These are phyloP conservation scores for Xenoacremonium recifei DNA, from an alignment of 2,329 filamentous ascomycete genomes.

Conservation along the genomic window DNA sequence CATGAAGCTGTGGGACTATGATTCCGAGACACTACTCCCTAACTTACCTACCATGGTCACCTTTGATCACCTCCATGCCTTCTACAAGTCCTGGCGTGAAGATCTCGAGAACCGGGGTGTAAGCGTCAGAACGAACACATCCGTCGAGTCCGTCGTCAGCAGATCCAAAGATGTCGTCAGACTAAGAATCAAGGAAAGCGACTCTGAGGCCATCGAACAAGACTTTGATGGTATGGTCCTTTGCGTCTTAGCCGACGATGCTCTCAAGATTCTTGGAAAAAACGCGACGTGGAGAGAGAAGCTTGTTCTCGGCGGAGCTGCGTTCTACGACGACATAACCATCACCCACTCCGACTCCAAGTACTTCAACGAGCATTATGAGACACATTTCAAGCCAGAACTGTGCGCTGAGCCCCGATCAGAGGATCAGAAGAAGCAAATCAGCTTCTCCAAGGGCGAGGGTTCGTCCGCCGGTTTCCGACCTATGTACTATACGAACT, in stretches of 20 bases:
- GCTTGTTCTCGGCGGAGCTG: slow-evolving; percentile 67
- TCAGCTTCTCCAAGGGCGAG: slow-evolving; percentile 41
- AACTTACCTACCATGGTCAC: slow-evolving; percentile 66
- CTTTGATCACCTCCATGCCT: slow-evolving; percentile 60
- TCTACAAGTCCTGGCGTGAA: slow-evolving; percentile 59
- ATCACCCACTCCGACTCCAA: slow-evolving; percentile 64
- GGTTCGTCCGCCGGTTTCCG: slow-evolving; percentile 55
- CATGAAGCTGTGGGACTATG: slow-evolving; percentile 60
- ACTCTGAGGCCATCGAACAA: slow-evolving; percentile 40
- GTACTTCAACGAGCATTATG: slow-evolving; percentile 69
- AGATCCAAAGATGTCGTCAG: slow-evolving; percentile 51
- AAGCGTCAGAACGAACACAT: slow-evolving; percentile 53
- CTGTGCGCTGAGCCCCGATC: slow-evolving; percentile 49
- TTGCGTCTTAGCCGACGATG: slow-evolving; percentile 63
- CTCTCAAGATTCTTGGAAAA: slow-evolving; percentile 57
- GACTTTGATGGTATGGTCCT: slow-evolving; percentile 66
- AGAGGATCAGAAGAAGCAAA: slow-evolving; percentile 36
- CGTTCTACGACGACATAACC: slow-evolving; percentile 69
- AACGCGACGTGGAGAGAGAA: slow-evolving; percentile 61
- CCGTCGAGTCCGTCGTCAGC: slow-evolving; percentile 51
- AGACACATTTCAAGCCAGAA: slow-evolving; percentile 54
- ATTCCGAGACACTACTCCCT: slow-evolving; percentile 50
- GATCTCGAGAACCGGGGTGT: slow-evolving; percentile 55
- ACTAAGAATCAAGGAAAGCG: slow-evolving; percentile 55
- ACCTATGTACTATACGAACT: slow-evolving; percentile 66